phyloP scores from a whole-genome alignment of 148 eudicot genomes.

The Nyssa sinensis region DNA sequence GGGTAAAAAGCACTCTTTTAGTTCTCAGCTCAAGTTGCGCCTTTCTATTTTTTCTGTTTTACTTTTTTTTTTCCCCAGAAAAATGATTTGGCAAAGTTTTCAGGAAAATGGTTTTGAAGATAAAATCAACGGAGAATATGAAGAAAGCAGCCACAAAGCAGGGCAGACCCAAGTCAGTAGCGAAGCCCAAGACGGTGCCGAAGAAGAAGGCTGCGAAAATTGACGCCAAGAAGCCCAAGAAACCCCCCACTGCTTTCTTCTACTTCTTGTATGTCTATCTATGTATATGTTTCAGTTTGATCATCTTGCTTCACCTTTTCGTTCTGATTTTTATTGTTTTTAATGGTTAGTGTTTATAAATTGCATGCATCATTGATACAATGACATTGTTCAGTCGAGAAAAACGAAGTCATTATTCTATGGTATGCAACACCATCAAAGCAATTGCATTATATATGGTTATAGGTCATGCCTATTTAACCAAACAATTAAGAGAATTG shows the following conservation, averaged over 20 bases:
- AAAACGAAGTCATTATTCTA: no score
- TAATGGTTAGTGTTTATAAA: no score
- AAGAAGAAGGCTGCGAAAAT: constrained; percentile 39
- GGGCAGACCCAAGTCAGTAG: constrained; percentile 16
- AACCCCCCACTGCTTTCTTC: constrained; percentile 96
- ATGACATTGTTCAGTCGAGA: no score
- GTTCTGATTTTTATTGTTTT: no score
- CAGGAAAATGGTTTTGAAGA: constrained; percentile 43
- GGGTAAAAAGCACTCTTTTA: constrained; percentile 18
- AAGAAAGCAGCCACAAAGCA: constrained; percentile 17
- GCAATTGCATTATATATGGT: background rate
- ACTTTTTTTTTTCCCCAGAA: constrained; percentile 7
- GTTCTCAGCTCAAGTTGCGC: background rate
- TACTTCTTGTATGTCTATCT: constrained; percentile 59
- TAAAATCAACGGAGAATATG: constrained; percentile 24
- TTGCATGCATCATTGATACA: no score
- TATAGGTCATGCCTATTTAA: no score
- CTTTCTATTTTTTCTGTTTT: no score
- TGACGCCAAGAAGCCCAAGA: constrained; percentile 79
- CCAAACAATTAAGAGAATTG: background rate
- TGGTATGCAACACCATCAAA: no score
- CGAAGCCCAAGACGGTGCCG: constrained; percentile 29
- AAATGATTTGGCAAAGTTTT: constrained; percentile 1
- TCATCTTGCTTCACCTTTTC: no score
- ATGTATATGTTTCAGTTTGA: background rate